Conservation (phyloP, 1,284 basidiomycete genomes). For the Puccinia coronata region DNA sequence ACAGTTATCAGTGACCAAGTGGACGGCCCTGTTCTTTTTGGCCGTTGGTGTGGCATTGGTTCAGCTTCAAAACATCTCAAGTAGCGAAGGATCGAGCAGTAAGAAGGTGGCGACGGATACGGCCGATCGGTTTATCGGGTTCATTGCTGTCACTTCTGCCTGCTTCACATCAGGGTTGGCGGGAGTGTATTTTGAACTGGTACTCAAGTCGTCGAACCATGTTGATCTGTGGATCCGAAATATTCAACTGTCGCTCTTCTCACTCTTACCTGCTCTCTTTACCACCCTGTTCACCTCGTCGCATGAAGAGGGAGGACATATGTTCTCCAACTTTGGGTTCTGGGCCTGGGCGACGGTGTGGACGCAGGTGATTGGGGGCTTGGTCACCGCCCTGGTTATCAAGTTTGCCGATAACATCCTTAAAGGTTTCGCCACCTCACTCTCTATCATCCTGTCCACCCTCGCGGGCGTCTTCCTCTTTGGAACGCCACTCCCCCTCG, state of each 20-base stretch:
- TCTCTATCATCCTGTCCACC: conserved; percentile 91
- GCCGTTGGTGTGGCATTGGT: conserved; percentile 90
- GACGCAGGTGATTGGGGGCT: conserved; percentile 84
- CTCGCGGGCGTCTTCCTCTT: conserved; percentile 83
- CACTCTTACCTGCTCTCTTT: conserved; percentile 80
- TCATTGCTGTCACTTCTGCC: conserved; percentile 79
- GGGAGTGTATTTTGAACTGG: conserved; percentile 98
- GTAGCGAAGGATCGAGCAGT: conserved; percentile 44
- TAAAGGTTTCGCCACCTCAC: conserved; percentile 79
- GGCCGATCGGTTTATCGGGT: conserved; percentile 70
- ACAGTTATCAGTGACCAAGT: conserved; percentile 73
- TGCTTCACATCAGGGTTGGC: conserved; percentile 97
- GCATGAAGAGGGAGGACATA: conserved; percentile 59
- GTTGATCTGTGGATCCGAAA: conserved; percentile 91
- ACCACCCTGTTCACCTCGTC: conserved; percentile 68
- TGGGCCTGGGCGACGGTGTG: conserved; percentile 90
- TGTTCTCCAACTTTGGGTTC: conserved; percentile 76
- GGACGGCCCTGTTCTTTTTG: conserved; percentile 79
- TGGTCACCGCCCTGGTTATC: conserved; percentile 75
- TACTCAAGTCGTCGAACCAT: conserved; percentile 59
- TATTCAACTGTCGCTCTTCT: conserved; percentile 92
- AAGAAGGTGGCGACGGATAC: conserved; percentile 43
- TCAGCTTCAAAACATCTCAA: conserved; percentile 70
- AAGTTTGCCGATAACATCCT: conserved; percentile 62
- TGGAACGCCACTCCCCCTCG: conserved; percentile 78